phyloP scores from a whole-genome alignment of 768 basidiomycete species.

The Leccinellum luteum region DNA sequence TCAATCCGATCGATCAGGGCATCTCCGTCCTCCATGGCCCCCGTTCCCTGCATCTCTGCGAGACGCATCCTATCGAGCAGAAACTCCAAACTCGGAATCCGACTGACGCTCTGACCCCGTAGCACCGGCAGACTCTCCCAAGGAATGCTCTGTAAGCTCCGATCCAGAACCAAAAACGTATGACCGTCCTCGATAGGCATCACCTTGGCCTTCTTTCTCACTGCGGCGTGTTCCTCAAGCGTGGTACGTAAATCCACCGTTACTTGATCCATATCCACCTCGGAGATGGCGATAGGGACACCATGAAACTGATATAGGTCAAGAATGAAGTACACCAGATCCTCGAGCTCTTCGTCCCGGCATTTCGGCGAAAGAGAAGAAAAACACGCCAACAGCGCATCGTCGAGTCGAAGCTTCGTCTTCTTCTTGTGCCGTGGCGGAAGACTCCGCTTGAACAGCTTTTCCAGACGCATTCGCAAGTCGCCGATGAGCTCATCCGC shows the following conservation, averaged over 20 bases:
- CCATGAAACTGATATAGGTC: slow-evolving; percentile 95
- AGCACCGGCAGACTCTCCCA: slow-evolving; percentile 95
- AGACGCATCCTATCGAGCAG: slow-evolving; percentile 77
- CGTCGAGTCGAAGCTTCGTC: slow-evolving; percentile 58
- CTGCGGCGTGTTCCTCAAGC: slow-evolving; percentile 66
- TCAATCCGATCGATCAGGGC: slow-evolving; percentile 42
- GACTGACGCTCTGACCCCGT: slow-evolving; percentile 80
- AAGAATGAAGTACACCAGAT: slow-evolving; percentile 88
- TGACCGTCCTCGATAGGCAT: slow-evolving; percentile 55
- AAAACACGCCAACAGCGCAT: slow-evolving; percentile 81
- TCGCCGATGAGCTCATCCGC: slow-evolving; percentile 47
- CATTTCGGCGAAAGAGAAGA: slow-evolving; percentile 78
- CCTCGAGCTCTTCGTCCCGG: slow-evolving; percentile 92
- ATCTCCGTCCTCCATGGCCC: slow-evolving; percentile 8
- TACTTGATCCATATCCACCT: slow-evolving; percentile 91
- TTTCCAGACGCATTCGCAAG: slow-evolving; percentile 69
- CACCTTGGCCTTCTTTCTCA: slow-evolving; percentile 32
- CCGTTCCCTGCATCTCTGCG: slow-evolving; percentile 42
- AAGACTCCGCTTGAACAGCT: slow-evolving; percentile 66
- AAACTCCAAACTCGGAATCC: slow-evolving; percentile 90
- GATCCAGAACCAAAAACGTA: slow-evolving; percentile 86
- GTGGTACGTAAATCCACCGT: slow-evolving; percentile 76
- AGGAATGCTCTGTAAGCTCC: slow-evolving; percentile 82
- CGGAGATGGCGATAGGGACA: slow-evolving; percentile 81
- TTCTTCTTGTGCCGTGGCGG: slow-evolving; percentile 61